Conservation (phyloP, 2,329 filamentous ascomycete genomes). For the Lojkania enalia region DNA sequence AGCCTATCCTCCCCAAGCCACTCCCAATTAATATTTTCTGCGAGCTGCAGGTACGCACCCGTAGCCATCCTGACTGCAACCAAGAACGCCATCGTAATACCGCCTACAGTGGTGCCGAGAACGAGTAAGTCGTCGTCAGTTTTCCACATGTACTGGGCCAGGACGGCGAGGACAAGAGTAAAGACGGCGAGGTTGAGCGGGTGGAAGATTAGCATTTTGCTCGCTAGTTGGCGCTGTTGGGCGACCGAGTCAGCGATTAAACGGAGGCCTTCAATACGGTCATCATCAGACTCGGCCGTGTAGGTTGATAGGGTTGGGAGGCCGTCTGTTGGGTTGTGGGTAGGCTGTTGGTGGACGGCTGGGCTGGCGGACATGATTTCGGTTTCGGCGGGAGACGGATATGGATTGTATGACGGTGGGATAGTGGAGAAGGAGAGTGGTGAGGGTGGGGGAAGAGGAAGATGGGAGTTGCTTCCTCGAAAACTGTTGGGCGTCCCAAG, state of each 20-base stretch:
- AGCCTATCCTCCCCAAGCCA: slow-evolving; percentile 60
- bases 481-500: slow-evolving; percentile 66
- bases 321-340: slow-evolving; percentile 24
- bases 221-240: slow-evolving; percentile 74
- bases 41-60: slow-evolving; percentile 63
- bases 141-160: slow-evolving; percentile 47
- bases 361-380: slow-evolving; percentile 42
- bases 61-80: slow-evolving; percentile 64
- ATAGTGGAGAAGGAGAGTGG: slow-evolving; percentile 51
- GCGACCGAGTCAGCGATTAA: slow-evolving; percentile 81
- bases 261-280: slow-evolving; percentile 69
- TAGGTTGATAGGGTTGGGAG: slow-evolving; percentile 66
- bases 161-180: slow-evolving; percentile 44
- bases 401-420: slow-evolving; percentile 38
- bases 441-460: slow-evolving; percentile 57
- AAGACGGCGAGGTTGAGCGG: slow-evolving; percentile 44
- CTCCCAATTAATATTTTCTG: slow-evolving; percentile 63
- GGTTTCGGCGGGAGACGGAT: slow-evolving; percentile 42
- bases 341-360: slow-evolving; percentile 22
- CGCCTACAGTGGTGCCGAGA: slow-evolving; percentile 61
- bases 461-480: slow-evolving; percentile 51
- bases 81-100: slow-evolving; percentile 66
- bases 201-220: slow-evolving; percentile 56
- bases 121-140: slow-evolving; percentile 57
- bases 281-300: slow-evolving; percentile 52